Conservation (phyloP, 495 filamentous ascomycete species). For the Podospora appendiculata region DNA sequence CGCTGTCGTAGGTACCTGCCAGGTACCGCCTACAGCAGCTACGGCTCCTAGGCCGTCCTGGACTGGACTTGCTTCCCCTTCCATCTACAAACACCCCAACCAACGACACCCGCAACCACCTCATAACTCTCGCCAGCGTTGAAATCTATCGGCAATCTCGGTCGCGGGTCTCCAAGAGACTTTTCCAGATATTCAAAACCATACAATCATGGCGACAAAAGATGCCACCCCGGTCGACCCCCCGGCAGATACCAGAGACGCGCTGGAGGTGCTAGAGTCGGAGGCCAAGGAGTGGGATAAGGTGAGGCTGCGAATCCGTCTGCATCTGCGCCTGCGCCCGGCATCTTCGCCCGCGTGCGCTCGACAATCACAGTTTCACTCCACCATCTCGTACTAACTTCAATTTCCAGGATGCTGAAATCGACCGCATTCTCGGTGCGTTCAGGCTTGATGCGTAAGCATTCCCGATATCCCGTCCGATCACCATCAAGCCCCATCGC, state of each 20-base stretch:
- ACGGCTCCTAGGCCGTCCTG: too few relatives aligned
- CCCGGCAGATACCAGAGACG: slow-evolving; percentile 42
- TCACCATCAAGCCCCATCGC: slow-evolving; percentile 6
- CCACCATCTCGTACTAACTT: too few relatives aligned
- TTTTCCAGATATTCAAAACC: not conserved
- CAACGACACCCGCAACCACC: not conserved
- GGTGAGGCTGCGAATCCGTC: slow-evolving; percentile 22
- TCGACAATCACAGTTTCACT: too few relatives aligned
- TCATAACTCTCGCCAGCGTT: not conserved
- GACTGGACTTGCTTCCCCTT: too few relatives aligned
- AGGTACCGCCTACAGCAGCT: too few relatives aligned
- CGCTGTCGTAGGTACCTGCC: too few relatives aligned
- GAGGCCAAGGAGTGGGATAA: slow-evolving; percentile 89
- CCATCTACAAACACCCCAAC: too few relatives aligned
- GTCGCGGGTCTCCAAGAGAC: not conserved
- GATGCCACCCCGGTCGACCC: slow-evolving; percentile 17
- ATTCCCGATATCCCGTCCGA: not conserved
- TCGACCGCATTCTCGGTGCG: slow-evolving; percentile 84
- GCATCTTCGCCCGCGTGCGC: too few relatives aligned
- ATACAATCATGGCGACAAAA: not conserved
- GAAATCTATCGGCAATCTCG: not conserved
- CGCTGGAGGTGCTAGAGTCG: slow-evolving; percentile 74
- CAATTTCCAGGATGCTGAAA: slow-evolving; percentile 73
- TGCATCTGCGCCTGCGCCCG: too few relatives aligned
- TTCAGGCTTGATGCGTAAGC: slow-evolving; percentile 83